Base-by-base conservation (phyloP, 1,139 yeast genomes). In the Magnusiomyces starmeri region DNA sequence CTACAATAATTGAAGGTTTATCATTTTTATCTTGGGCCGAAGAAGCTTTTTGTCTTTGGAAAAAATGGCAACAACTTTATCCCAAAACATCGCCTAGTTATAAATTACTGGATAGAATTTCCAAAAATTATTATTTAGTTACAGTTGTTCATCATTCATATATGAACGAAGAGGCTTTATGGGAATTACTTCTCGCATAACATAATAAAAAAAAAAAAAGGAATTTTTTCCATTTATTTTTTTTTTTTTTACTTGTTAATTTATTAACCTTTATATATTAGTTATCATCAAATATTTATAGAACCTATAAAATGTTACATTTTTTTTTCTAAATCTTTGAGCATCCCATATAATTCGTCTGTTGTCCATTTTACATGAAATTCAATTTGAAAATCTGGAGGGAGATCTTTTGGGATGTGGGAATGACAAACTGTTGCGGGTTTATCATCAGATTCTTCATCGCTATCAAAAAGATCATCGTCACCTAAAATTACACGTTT, bases 11-110 rank as follows among this genome's bases (percentile, higher is more conserved):
- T 51, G 96, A 88, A 62, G 83, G 79, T 59, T 95, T 88, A 61
- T 85, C 96, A 2, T 89, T 89, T 71, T 77, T 78, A 59, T 95
- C 96, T 1, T 89, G 97, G 97, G 79, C 83, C 58, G 96, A 90
- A 62, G 98, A 92, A 66, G 95, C 96, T 0, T 92, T 89, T 68
- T 77, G 80, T 57, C 83, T 92, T 56, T 87, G 97, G 95, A 71
- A 76, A 43, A 95, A 90, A 68, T 92, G 98, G 98, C 85, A 86
- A 49, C 76, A 85, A 58, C 75, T 95, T 55, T 92, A 89, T 67
- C 77, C 79, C 56, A 76, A 74, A 51, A 70, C 69, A 82, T 6
- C 71, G 72, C 35, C 72, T 89, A n/a, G 79, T 77, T 62, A 45
- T 24, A 71, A 78, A 52, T 74, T 90, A 60, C 75, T 92, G 59